These are phyloP conservation scores for Hypomontagnella monticulosa DNA, from an alignment of 495 filamentous ascomycete genomes.

Conservation along the genomic window DNA sequence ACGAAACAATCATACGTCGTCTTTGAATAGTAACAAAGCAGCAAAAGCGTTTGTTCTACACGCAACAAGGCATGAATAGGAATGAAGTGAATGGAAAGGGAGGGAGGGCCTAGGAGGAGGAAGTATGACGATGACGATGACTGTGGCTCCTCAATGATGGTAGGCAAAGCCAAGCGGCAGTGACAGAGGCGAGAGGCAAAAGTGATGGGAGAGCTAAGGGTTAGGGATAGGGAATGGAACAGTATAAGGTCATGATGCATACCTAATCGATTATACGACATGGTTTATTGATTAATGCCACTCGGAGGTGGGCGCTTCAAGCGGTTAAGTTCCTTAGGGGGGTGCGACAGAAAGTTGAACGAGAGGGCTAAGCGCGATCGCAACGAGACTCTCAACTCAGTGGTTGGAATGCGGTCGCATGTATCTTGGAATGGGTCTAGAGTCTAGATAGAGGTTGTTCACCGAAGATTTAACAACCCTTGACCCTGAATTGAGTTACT, in stretches of 20 bases:
- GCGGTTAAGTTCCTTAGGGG: conserved; percentile 31
- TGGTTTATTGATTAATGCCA: conserved; percentile 47
- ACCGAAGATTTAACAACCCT: conserved; percentile 22
- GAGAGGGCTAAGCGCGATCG: conserved; percentile 26
- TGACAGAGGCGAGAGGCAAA: conserved; percentile 24
- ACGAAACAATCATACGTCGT: conserved; percentile 31
- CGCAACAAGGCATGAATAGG: conserved; percentile 18
- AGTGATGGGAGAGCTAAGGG: conserved; percentile 3
- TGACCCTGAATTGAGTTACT: conserved; percentile 25
- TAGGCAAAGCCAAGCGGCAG: conserved; percentile 23
- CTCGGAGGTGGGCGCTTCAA: conserved; percentile 33
- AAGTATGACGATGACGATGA: conserved; percentile 19
- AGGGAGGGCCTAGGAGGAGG: background rate
- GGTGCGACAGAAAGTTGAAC: conserved; percentile 20
- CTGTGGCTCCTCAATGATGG: conserved; percentile 28
- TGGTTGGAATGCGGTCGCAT: conserved; percentile 16
- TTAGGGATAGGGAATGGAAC: conserved; percentile 26
- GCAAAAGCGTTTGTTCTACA: conserved; percentile 14
- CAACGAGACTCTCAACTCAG: conserved; percentile 22
- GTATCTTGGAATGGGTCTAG: conserved; percentile 18
- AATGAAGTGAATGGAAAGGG: conserved; percentile 2
- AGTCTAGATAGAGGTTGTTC: conserved; percentile 15
- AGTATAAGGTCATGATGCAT: conserved; percentile 51
- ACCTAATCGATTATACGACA: conserved; percentile 80
- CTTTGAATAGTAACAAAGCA: conserved; percentile 27